Conservation (phyloP, 2,329 filamentous ascomycete species). For the Calonectria multiphialidica region DNA sequence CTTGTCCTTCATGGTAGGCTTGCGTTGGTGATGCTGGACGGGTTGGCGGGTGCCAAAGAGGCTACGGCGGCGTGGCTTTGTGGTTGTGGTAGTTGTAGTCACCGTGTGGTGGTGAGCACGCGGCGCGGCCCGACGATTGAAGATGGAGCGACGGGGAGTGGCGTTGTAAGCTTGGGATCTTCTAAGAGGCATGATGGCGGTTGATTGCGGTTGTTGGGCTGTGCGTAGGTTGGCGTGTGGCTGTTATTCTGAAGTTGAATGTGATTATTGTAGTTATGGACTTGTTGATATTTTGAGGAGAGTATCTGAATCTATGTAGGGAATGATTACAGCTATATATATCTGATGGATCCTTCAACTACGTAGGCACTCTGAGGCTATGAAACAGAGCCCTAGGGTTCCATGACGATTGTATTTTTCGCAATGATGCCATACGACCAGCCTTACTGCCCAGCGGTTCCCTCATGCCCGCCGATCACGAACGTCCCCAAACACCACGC, state of each 20-base stretch:
- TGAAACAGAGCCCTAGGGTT: not conserved
- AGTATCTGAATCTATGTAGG: not conserved
- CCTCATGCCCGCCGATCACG: slow-evolving; percentile 9
- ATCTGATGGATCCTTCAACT: not conserved
- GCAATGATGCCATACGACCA: slow-evolving; percentile 19
- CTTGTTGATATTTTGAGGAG: not conserved
- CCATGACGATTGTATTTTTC: slow-evolving; percentile 13
- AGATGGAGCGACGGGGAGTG: slow-evolving; percentile 44
- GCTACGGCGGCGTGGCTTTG: slow-evolving; percentile 56
- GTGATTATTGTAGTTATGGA: slow-evolving; percentile 10
- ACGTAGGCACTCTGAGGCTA: not conserved
- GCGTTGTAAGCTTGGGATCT: slow-evolving; percentile 39
- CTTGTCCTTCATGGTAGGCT: slow-evolving; percentile 80
- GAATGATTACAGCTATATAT: slow-evolving; percentile 12
- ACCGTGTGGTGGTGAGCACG: slow-evolving; percentile 43
- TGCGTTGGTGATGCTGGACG: slow-evolving; percentile 74
- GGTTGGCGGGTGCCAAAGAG: slow-evolving; percentile 57
- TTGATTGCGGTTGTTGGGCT: not conserved
- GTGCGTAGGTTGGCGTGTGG: slow-evolving; percentile 19
- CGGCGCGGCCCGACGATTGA: slow-evolving; percentile 38
- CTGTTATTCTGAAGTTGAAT: slow-evolving; percentile 17
- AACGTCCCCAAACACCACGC: not conserved
- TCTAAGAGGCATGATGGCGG: slow-evolving; percentile 49
- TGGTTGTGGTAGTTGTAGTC: slow-evolving; percentile 56
- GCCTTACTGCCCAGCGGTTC: not conserved